A percentile compares a stretch with the other conserved stretches of the same genome.
These are phyloP conservation scores for Rhodosporidiobolus odoratus DNA, from an alignment of 768 basidiomycete species.

Conservation along the genomic window DNA sequence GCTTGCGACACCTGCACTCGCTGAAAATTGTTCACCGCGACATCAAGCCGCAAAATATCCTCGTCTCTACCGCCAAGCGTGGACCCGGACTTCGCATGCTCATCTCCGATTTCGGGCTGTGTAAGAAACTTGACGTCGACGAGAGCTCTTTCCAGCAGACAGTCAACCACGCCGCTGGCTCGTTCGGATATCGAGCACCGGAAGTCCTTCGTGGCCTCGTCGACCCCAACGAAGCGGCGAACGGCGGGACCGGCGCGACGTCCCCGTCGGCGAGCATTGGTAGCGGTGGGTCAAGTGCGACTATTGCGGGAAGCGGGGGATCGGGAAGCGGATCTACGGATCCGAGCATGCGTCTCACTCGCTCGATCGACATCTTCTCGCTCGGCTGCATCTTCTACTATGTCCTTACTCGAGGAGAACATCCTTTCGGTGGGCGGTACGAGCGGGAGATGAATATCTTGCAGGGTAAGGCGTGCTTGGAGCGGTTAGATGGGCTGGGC, in stretches of 20 bases:
- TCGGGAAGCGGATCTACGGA: conserved; percentile 54
- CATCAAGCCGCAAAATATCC: conserved; percentile 97
- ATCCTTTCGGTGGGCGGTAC: conserved; percentile 90
- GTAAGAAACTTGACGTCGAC: conserved; percentile 88
- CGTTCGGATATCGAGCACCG: conserved; percentile 94
- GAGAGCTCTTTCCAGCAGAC: conserved; percentile 96
- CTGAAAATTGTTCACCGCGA: conserved; percentile 97
- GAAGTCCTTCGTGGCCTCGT: conserved; percentile 93
- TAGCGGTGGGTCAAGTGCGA: conserved; percentile 50
- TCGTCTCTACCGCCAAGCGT: conserved; percentile 61
- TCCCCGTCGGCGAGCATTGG: conserved; percentile 51
- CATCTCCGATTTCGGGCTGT: conserved; percentile 94
- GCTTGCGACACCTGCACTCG: conserved; percentile 81
- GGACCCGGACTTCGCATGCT: conserved; percentile 63
- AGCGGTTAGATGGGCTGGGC: conserved; percentile 69
- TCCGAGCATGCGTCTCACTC: conserved; percentile 65
- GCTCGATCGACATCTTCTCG: conserved; percentile 94
- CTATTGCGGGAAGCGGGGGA: conserved; percentile 47
- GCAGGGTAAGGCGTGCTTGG: conserved; percentile 67
- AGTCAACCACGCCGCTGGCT: conserved; percentile 82
- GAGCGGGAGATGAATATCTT: conserved; percentile 92
- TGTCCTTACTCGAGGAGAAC: conserved; percentile 77
- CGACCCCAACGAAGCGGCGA: conserved; percentile 69
- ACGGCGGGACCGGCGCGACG: conserved; percentile 38
- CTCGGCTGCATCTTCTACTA: conserved; percentile 85